Evolutionary conservation across 345 rosid genomes (phyloP), one percentile per base, ranked within the genome.

Genomic region (Syzygium grande): DNA sequence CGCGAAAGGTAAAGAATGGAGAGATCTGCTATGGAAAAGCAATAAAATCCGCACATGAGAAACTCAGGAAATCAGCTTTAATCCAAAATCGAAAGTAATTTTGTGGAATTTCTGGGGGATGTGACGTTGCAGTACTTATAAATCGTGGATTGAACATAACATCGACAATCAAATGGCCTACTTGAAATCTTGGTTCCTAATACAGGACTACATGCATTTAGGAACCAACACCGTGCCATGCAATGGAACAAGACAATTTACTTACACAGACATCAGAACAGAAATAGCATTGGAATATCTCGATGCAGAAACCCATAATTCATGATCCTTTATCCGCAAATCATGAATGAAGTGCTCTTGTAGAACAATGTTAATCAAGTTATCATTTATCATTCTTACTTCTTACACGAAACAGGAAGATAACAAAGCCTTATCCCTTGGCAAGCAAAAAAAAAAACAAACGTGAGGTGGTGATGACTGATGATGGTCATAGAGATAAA

Each of bases 1-100:
- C 49, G 98, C 96, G 87, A 96, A 98, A 61, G 99, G 94, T 86
- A 96, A 86, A 9, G 99, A 94, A 90, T 96, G 96, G 78, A 90
- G 90, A 85, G 91, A 93, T 91, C 99, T 96, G 94, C 90, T 29
- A 46, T n/a, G 15, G 49, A 85, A 84, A 58, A 85, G 85, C 55
- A 52, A 49, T 30, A 84, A 84, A 34, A 84, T 84, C 30, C 52
- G 27, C 55, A 51, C 21, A 41, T 73, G 25, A 73, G 80, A 73
- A 73, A 73, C 80, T 73, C 80, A 73, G 80, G 80, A 38, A 73
- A 73, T 41, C 80, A 38, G 14, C 80, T 34, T 73, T 73, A 34
- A 38, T 34, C 49, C 13, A 21, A 41, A 73, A 73, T 73, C 46
- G 38, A 73, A 34, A 73, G 49, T 19, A 73, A 73, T 34, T 19